Base-by-base conservation (phyloP, 768 basidiomycete species). In the Tulasnella sp. region DNA sequence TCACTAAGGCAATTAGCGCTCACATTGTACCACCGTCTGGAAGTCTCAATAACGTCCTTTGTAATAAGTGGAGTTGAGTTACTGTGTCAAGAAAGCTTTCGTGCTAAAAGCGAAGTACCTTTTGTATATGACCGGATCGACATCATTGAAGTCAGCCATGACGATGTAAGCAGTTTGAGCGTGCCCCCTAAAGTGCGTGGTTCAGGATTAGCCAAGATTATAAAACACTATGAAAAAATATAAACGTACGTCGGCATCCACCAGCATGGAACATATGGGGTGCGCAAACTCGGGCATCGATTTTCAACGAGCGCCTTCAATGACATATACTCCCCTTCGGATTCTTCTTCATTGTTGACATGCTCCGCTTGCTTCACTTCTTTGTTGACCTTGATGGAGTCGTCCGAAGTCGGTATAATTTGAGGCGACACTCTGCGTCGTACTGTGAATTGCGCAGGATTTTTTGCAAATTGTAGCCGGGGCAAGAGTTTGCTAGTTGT, bases 1-100 rank as follows among this genome's bases (percentile, higher is more conserved):
- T 45, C 29, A 52, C 45, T 19, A 19, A 3, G 27, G 41, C 25
- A 22, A 22, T 34, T 27, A 10, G 19, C 7, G 39, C 41, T 37
- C 42, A 29, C 53, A 72, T 57, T 0, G 66, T 68, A 0, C 72
- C 72, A 7, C 69, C 68, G 53, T 72, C 70, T 0, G 67, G 67
- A 0, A 68, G 53, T 2, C 66, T 56, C 3, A 73, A 56, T 22
- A 66, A 59, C 31, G 66, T 62, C 33, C 69, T 65, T 22, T 5
- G 29, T 53, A 55, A 12, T 40, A 29, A 7, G 45, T 43, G 7
- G 58, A 27, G 5, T 52, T 46, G 45, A 55, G 56, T 12, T 46
- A 55, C 22, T 15, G 45, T 52, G n/a, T 15, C 15, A 35, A 43
- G 20, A 24, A 33, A 16, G 9, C 16, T 0, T 13, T 13, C 34